A percentile compares a stretch with the other conserved stretches of the same genome.
Evolutionary conservation across 768 basidiomycete species (phyloP).

Genomic region (Cystofilobasidium ferigula): DNA sequence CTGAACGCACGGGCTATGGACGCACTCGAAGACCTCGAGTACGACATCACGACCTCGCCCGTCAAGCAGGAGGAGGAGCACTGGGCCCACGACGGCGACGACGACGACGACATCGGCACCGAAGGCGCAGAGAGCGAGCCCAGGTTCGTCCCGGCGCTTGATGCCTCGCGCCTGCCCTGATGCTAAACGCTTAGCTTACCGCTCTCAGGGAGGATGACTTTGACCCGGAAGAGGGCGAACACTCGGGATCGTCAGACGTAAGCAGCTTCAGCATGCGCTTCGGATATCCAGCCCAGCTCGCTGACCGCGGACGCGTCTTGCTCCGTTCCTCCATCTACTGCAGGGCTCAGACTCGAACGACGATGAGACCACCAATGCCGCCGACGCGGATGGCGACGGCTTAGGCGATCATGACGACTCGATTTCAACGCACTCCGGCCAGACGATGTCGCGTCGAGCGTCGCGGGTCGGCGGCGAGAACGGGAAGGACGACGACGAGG

Average conservation of each 20-base stretch:
- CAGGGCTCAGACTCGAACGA: background rate
- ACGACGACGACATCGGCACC: background rate
- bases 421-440: background rate
- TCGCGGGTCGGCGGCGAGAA: slow-evolving; percentile 24
- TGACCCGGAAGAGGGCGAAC: background rate
- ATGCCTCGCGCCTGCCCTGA: background rate
- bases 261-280: background rate
- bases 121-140: slow-evolving; percentile 4
- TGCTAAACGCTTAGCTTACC: background rate
- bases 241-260: background rate
- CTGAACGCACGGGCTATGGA: background rate
- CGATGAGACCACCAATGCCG: slow-evolving; percentile 1
- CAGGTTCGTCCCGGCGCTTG: background rate
- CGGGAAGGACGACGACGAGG: slow-evolving; percentile 29
- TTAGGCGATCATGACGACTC: slow-evolving; percentile 21
- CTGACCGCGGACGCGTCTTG: too few species aligned
- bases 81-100: background rate
- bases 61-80: background rate
- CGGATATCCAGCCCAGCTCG: too few species aligned
- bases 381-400: slow-evolving; percentile 25
- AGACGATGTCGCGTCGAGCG: slow-evolving; percentile 24
- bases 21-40: slow-evolving; percentile 7
- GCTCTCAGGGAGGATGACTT: slow-evolving; percentile 1
- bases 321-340: background rate
- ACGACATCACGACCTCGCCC: slow-evolving; percentile 6